Percentiles rank a stretch among this genome's conserved stretches.
These are phyloP conservation scores for Rutidosis leptorrhynchoides DNA, from an alignment of 129 eudicot species.

Conservation along the genomic window DNA sequence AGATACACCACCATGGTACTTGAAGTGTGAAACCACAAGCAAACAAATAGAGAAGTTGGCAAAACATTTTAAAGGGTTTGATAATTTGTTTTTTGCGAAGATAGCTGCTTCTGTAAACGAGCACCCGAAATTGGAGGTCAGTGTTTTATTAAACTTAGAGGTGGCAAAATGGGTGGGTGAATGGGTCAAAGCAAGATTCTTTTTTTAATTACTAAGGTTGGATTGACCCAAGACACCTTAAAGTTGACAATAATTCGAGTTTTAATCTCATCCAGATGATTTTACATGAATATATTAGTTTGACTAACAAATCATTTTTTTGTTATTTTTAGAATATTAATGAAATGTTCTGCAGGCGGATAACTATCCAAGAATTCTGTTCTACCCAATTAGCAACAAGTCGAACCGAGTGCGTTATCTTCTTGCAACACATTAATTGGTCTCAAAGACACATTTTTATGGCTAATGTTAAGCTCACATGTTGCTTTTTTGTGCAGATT, in stretches of 20 bases:
- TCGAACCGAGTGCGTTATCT: slow-evolving; percentile 58
- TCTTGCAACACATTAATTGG: background rate
- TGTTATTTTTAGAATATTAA: too few species aligned
- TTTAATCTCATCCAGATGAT: too few species aligned
- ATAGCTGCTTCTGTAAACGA: slow-evolving; percentile 30
- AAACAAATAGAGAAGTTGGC: slow-evolving; percentile 59
- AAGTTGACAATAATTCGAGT: too few species aligned
- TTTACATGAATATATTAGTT: background rate
- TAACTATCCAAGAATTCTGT: slow-evolving; percentile 72
- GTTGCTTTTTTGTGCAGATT: slow-evolving; percentile 46
- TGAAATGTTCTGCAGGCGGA: slow-evolving; percentile 51
- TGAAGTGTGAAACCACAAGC: slow-evolving; percentile 66
- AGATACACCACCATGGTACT: slow-evolving; percentile 90
- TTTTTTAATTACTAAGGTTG: background rate
- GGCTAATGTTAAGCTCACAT: background rate
- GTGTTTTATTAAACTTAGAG: slow-evolving; percentile 25
- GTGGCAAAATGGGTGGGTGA: background rate
- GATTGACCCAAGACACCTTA: background rate
- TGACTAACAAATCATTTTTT: too few species aligned
- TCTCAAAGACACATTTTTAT: slow-evolving; percentile 4
- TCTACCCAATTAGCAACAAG: slow-evolving; percentile 70
- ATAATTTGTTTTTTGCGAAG: slow-evolving; percentile 57
- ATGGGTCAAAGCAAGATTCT: background rate
- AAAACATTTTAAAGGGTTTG: slow-evolving; percentile 75
- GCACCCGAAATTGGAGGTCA: slow-evolving; percentile 11